Evolutionary conservation across 129 eudicot species (phyloP).

Genomic region (Lonicera japonica): DNA sequence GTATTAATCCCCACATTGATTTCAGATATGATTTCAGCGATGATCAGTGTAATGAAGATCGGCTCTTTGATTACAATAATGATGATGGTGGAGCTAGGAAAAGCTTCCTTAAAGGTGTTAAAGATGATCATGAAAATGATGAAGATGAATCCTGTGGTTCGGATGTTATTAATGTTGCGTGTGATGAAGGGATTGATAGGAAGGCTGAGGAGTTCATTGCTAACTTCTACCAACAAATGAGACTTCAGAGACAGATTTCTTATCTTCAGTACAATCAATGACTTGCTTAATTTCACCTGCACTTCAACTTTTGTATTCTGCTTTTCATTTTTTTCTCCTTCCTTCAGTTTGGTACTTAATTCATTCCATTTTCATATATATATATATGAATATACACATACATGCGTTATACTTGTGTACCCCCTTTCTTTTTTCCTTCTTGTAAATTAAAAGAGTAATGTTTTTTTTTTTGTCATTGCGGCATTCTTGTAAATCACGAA

Average conservation of each 20-base stretch:
- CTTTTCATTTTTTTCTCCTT: too few species aligned
- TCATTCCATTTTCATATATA: background rate
- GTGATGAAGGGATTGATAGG: conserved; percentile 52
- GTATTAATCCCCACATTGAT: conserved; percentile 59
- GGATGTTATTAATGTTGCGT: conserved; percentile 4
- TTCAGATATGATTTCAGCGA: conserved; percentile 55
- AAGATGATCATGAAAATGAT: conserved; percentile 16
- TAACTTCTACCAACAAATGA: conserved; percentile 66
- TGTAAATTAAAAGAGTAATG: background rate
- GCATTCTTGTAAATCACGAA: background rate
- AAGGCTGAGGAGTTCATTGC: conserved; percentile 81
- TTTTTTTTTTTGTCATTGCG: background rate
- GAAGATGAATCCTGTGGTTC: background rate
- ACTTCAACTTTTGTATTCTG: background rate
- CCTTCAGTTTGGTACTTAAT: background rate
- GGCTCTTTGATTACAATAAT: conserved; percentile 4
- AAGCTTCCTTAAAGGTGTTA: conserved; percentile 25
- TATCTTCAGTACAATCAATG: conserved; percentile 24
- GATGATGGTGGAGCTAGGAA: conserved; percentile 18
- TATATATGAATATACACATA: too few species aligned
- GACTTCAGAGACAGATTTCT: conserved; percentile 65
- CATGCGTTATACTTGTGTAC: too few species aligned
- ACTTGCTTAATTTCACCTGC: background rate
- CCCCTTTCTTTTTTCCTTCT: background rate
- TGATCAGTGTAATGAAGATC: conserved; percentile 12